Evolutionary conservation across 1,284 basidiomycete species (phyloP), one percentile per base, ranked within the genome.

Genomic region (Takashimella koratensis): DNA sequence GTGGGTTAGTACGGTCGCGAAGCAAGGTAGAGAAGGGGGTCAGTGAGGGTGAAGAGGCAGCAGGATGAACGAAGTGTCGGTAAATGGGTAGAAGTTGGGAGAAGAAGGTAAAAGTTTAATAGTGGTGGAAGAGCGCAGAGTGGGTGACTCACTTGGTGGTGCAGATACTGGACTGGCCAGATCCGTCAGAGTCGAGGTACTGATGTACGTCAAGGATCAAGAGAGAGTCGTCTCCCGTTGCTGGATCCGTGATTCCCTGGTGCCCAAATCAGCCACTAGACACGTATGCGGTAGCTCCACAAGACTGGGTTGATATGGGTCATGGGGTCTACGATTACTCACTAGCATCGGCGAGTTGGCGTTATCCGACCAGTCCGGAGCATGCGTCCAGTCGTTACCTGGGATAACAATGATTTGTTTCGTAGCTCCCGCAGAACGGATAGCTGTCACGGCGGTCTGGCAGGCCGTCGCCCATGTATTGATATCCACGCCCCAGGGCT

Each of bases 161-260:
- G 57, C 74, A 76, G 78, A 56, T 80, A 11, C 77, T 59, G 63
- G 79, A 77, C 3, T 80, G 83, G 46, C 83, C 83, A 41, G 78
- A 80, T 67, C 82, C 82, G 67, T 83, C 82, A 50, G 74, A 75
- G 67, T 84, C 83, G 57, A 83, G 79, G 70, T 84, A 84, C 70
- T 83, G 80, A 77, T 84, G 82, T 3, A 83, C 81, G 77, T 84
- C 83, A 60, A 84, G 81, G 62, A 85, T 70, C 27, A 85, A 76
- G 66, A 58, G 48, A 2, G 59, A 60, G 26, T 80, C 81, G 67
- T 66, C 75, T 1, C 72, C 76, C 36, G 80, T 79, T 27, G 75
- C 74, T n/a, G 82, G 81, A 65, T 84, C 82, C 0, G 79, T 83
- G 53, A 85, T 77, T 55, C 74, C 72, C 61, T 63, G 40, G 11